Percentiles rank a stretch among this genome's conserved stretches.
Evolutionary conservation across 148 eudicot genomes (phyloP).

Genomic region (Vaccinium macrocarpon): DNA sequence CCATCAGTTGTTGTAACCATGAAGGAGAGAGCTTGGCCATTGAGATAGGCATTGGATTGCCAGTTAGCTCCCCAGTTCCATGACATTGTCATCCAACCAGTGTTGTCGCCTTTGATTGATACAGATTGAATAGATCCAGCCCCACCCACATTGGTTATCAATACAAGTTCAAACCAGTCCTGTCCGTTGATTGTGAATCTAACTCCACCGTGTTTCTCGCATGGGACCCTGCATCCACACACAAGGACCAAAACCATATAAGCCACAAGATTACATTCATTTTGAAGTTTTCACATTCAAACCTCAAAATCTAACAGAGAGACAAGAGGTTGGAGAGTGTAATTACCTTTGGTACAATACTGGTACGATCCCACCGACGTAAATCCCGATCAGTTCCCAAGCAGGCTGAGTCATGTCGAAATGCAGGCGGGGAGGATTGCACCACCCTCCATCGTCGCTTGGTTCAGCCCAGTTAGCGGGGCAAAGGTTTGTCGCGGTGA

Average conservation of each 20-base stretch:
- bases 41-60: slow-evolving; percentile 69
- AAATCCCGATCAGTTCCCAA: slow-evolving; percentile 89
- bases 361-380: slow-evolving; percentile 78
- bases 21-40: slow-evolving; percentile 79
- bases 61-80: slow-evolving; percentile 94
- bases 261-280: background rate
- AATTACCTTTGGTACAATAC: slow-evolving; percentile 85
- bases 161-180: slow-evolving; percentile 72
- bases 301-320: too few species aligned
- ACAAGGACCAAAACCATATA: background rate
- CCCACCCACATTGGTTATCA: slow-evolving; percentile 65
- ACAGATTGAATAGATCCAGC: slow-evolving; percentile 81
- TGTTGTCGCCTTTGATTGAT: slow-evolving; percentile 58
- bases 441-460: slow-evolving; percentile 78
- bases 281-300: too few species aligned
- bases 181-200: slow-evolving; percentile 79
- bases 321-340: too few species aligned
- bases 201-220: slow-evolving; percentile 81
- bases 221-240: slow-evolving; percentile 55
- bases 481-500: slow-evolving; percentile 91
- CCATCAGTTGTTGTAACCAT: slow-evolving; percentile 67
- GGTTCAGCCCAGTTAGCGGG: slow-evolving; percentile 76
- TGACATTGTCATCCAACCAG: slow-evolving; percentile 73
- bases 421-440: slow-evolving; percentile 87
- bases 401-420: slow-evolving; percentile 98